A percentile compares a stretch with the other conserved stretches of the same genome.
phyloP scores from a whole-genome alignment of 2,329 filamentous ascomycete genomes.

The Daldinia sp. region DNA sequence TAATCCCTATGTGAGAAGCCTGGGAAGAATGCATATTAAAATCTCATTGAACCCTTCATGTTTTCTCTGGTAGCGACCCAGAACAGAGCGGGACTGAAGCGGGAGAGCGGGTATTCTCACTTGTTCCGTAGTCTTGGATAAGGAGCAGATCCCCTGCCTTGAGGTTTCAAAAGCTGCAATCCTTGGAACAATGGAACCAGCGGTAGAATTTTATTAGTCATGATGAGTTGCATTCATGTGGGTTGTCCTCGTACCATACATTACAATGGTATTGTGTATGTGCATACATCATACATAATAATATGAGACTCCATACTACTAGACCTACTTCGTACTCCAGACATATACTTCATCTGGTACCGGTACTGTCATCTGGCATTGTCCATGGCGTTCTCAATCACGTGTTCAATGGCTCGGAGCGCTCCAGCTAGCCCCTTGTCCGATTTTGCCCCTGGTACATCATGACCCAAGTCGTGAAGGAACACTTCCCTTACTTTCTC shows the following conservation, averaged over 20 bases:
- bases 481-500: conserved; percentile 44
- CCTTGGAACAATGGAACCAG: conserved; percentile 14
- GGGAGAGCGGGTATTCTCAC: conserved; percentile 27
- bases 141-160: neutral
- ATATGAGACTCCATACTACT: neutral
- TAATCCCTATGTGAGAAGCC: neutral
- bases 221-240: conserved; percentile 6
- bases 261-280: neutral
- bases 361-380: neutral
- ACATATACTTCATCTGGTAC: neutral
- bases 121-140: conserved; percentile 34
- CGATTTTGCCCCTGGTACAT: conserved; percentile 47
- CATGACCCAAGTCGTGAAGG: conserved; percentile 47
- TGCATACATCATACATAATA: neutral
- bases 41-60: neutral
- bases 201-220: conserved; percentile 15
- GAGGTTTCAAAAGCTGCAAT: conserved; percentile 9
- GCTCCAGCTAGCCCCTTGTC: conserved; percentile 42
- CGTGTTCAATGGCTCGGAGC: conserved; percentile 48
- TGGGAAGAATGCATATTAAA: conserved; percentile 10
- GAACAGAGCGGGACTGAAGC: conserved; percentile 2
- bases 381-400: conserved; percentile 44
- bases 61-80: conserved; percentile 4
- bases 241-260: neutral
- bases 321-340: neutral